Evolutionary conservation across 495 filamentous ascomycete species (phyloP).

Genomic region (Rostrohypoxylon terebratum): DNA sequence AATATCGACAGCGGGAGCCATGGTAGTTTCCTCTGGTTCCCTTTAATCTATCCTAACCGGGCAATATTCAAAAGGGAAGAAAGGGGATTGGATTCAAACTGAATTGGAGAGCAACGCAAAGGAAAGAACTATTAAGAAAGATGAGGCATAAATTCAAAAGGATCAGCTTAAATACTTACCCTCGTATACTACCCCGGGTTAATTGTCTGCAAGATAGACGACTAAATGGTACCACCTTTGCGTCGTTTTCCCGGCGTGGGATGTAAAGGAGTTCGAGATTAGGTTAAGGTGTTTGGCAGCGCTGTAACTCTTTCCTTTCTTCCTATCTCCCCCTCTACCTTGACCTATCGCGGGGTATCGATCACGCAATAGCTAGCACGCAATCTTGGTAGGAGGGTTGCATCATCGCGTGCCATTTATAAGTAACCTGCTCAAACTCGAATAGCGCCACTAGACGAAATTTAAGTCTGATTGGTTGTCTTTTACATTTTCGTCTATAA

Average conservation of each 20-base stretch:
- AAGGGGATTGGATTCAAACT: background rate
- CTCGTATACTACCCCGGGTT: conserved; percentile 15
- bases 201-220: conserved; percentile 37
- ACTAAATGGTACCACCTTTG: conserved; percentile 36
- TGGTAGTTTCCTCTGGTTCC: conserved; percentile 28
- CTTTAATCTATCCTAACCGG: conserved; percentile 23
- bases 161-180: conserved; percentile 31
- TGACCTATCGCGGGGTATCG: conserved; percentile 40
- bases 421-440: conserved; percentile 6
- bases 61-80: background rate
- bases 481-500: conserved; percentile 9
- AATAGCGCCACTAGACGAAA: background rate
- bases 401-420: conserved; percentile 39
- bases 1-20: conserved; percentile 48
- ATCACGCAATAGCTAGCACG: conserved; percentile 44
- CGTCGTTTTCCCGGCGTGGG: conserved; percentile 18
- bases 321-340: conserved; percentile 35
- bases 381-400: conserved; percentile 36
- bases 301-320: conserved; percentile 40
- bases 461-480: conserved; percentile 19
- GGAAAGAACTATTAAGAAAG: conserved; percentile 11
- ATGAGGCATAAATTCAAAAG: conserved; percentile 26
- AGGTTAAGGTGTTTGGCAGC: conserved; percentile 20
- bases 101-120: conserved; percentile 18
- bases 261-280: conserved; percentile 18